A percentile compares a stretch with the other conserved stretches of the same genome.
These are phyloP conservation scores for Trichoderma orchidacearum DNA, from an alignment of 495 filamentous ascomycete genomes.

Conservation along the genomic window DNA sequence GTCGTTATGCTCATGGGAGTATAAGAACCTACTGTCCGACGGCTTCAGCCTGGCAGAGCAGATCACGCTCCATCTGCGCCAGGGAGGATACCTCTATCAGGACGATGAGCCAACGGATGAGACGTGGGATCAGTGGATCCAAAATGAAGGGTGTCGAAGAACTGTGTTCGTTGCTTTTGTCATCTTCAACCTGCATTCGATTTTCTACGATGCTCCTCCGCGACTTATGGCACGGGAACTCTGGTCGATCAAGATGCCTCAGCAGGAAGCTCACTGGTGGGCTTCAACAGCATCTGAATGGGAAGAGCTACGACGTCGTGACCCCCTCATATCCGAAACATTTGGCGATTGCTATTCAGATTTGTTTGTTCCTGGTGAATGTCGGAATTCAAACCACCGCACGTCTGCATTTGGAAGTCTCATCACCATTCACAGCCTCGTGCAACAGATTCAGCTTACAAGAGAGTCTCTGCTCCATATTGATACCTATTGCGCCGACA, in stretches of 20 bases:
- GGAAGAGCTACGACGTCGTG: slow-evolving; percentile 13
- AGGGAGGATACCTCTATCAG: slow-evolving; percentile 12
- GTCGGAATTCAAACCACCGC: slow-evolving; percentile 21
- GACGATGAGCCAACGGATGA: slow-evolving; percentile 13
- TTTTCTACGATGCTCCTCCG: slow-evolving; percentile 41
- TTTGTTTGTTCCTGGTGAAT: neutral
- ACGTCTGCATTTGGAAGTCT: neutral
- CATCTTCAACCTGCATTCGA: slow-evolving; percentile 40
- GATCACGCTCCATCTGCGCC: slow-evolving; percentile 31
- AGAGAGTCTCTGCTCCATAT: neutral
- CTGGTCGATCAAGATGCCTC: slow-evolving; percentile 11
- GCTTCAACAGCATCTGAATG: slow-evolving; percentile 35
- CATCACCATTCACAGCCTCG: slow-evolving; percentile 37
- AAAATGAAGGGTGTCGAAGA: slow-evolving; percentile 32
- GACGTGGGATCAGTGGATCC: slow-evolving; percentile 37
- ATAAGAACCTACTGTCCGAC: slow-evolving; percentile 33
- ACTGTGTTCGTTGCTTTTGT: slow-evolving; percentile 41
- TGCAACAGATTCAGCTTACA: slow-evolving; percentile 27
- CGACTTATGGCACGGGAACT: slow-evolving; percentile 14
- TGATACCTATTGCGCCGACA: neutral
- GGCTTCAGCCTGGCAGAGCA: slow-evolving; percentile 37
- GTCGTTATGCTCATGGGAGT: slow-evolving; percentile 40
- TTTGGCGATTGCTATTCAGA: neutral
- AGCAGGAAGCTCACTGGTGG: slow-evolving; percentile 26
- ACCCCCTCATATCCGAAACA: neutral